Conservation (phyloP, 805 yeast species). For the Lipomyces starkeyi region DNA sequence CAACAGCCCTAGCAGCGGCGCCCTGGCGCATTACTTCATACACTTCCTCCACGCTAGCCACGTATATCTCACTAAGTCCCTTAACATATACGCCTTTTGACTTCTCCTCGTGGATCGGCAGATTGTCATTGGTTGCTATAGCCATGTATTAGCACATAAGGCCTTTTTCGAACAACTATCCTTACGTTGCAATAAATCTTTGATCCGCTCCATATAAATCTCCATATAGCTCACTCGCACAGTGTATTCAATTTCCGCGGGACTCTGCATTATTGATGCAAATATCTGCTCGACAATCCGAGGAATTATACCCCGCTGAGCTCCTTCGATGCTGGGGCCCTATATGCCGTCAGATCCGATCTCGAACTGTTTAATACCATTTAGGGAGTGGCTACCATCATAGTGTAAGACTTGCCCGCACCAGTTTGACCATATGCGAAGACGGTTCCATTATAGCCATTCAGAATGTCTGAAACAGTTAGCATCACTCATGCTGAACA, state of each 20-base stretch:
- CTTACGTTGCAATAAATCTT: conserved; percentile 65
- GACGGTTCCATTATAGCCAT: conserved; percentile 79
- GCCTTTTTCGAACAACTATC: no score
- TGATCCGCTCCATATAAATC: conserved; percentile 76
- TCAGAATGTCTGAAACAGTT: conserved; percentile 56
- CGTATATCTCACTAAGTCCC: conserved; percentile 68
- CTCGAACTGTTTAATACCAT: not conserved
- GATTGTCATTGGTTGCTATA: conserved; percentile 44
- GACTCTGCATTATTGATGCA: conserved; percentile 54
- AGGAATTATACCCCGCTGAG: conserved; percentile 71
- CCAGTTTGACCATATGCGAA: conserved; percentile 83
- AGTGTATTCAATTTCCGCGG: conserved; percentile 62
- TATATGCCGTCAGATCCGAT: not conserved
- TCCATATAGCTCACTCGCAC: conserved; percentile 79
- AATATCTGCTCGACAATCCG: conserved; percentile 72
- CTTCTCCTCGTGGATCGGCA: conserved; percentile 68
- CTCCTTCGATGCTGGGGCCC: conserved; percentile 55
- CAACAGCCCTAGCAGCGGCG: conserved; percentile 58
- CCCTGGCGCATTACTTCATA: conserved; percentile 65
- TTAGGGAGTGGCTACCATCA: conserved; percentile 53
- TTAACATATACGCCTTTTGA: conserved; percentile 70
- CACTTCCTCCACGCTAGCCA: conserved; percentile 64
- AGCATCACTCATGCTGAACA: not conserved
- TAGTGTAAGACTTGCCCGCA: conserved; percentile 75
- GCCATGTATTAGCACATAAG: not conserved